phyloP scores from a whole-genome alignment of 352 stramenopile genomes.

The Globisporangium okanoganense region DNA sequence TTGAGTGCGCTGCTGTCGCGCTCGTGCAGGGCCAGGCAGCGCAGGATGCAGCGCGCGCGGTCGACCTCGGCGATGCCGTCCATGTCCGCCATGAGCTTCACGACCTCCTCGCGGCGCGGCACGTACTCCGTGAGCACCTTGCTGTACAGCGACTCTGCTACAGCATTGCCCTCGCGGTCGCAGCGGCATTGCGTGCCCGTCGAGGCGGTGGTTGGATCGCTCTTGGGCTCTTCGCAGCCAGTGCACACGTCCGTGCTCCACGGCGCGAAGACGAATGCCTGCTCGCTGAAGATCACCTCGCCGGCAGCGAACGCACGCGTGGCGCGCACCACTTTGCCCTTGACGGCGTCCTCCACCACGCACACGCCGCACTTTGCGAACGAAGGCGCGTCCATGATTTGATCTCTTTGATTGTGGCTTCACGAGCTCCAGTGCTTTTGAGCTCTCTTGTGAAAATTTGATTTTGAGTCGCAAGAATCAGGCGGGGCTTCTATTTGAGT shows the following conservation, averaged over 20 bases:
- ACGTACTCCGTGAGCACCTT: constrained; percentile 35
- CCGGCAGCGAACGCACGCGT: constrained; percentile 49
- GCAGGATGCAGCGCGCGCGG: constrained; percentile 64
- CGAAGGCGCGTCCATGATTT: constrained; percentile 23
- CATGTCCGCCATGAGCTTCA: constrained; percentile 48
- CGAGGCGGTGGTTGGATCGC: constrained; percentile 3
- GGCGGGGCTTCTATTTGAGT: constrained; percentile 4
- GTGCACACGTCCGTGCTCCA: constrained; percentile 68
- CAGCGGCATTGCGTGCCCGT: constrained; percentile 24
- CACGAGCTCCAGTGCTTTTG: constrained; percentile 8
- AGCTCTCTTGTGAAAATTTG: too few species aligned
- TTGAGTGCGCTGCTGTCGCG: constrained; percentile 37
- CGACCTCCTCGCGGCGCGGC: constrained; percentile 43
- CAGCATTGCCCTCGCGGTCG: constrained; percentile 28
- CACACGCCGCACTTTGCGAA: constrained; percentile 54
- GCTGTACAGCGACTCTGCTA: constrained; percentile 31
- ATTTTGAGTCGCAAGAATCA: constrained; percentile 5
- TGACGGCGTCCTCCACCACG: constrained; percentile 42
- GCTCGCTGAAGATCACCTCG: constrained; percentile 72
- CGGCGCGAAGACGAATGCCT: constrained; percentile 64
- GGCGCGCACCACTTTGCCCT: constrained; percentile 60
- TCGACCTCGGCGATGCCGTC: constrained; percentile 70
- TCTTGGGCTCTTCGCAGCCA: constrained; percentile 41
- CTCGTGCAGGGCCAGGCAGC: constrained; percentile 61
- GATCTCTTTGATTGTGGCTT: background rate